Base-by-base conservation (phyloP, 192 early-diverging fungal species). In the Backusella parvicylindrica region DNA sequence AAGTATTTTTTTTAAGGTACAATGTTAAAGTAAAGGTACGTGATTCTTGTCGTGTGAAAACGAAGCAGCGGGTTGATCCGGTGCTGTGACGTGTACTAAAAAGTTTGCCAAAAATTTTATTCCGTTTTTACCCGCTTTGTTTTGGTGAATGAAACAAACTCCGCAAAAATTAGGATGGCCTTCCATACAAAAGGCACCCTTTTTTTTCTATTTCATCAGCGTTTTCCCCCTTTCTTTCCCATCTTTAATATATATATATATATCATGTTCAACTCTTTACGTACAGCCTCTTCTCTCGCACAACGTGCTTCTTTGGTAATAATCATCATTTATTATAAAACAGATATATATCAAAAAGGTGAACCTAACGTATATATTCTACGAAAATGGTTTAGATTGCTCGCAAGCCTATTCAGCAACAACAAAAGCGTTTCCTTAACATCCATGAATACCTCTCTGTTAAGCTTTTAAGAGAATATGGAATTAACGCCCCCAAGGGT, bases 381-480 rank as follows among this genome's bases (percentile, higher is more conserved):
- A 12, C 31, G 7, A 56, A 11, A 3, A 21, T 7, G 41, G 40
- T 36, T 16, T 69, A 80, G 79, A 23, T 68, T 47, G 64, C 64
- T 64, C 80, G 80, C 43, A 71, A 77, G 60, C 37, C 77, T 40
- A 63, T 68, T 50, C 56, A 75, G 33, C 53, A 60, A 60, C 90
- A 91, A 81, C 89, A 92, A 77, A 91, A 90, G 84, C 94, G 94
- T 77, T 89, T 92, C 91, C 92, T 99, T 64, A 94, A 95, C 74
- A 98, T 99, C 78, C 98, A 99, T 84, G 98, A 99, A 87, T 93
- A 99, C 87, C 83, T 93, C 73, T 98, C 97, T 23, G 95, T 97
- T 86, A 93, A 94, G 49, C 88, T 99, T 35, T 90, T 99, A 74
- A 82, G 91, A 53, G 85, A 94, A 79, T 97, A 97, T 78, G 97